Evolutionary conservation across 2,329 filamentous ascomycete genomes (phyloP).

Genomic region (Xylariaceae sp.): DNA sequence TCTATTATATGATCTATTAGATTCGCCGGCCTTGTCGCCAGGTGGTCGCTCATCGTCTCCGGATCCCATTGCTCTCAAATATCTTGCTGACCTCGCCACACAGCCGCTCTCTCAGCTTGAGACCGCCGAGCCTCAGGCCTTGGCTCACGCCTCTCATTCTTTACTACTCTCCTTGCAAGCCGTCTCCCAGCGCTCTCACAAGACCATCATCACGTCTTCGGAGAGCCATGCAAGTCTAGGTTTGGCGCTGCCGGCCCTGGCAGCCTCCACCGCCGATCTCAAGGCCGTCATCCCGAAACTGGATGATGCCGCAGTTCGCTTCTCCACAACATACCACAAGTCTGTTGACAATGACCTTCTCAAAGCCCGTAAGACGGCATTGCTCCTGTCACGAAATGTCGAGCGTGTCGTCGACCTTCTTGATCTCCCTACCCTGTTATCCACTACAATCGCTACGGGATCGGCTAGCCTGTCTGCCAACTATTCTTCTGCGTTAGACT

Average conservation of each 20-base stretch:
- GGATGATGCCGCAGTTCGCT: conserved; percentile 77
- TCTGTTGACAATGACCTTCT: conserved; percentile 72
- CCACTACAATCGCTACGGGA: conserved; percentile 72
- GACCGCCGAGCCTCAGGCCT: conserved; percentile 75
- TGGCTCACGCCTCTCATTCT: conserved; percentile 82
- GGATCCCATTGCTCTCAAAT: conserved; percentile 66
- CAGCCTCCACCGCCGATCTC: conserved; percentile 69
- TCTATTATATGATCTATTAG: conserved; percentile 75
- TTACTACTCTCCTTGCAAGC: conserved; percentile 82
- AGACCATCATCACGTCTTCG: conserved; percentile 80
- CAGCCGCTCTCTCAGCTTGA: conserved; percentile 76
- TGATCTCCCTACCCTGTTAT: conserved; percentile 84
- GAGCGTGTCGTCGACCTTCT: conserved; percentile 90
- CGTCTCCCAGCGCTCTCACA: conserved; percentile 88
- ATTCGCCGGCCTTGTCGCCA: conserved; percentile 63
- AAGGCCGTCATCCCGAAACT: conserved; percentile 76
- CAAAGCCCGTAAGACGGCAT: conserved; percentile 75
- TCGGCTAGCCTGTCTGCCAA: conserved; percentile 66
- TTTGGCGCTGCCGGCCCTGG: conserved; percentile 73
- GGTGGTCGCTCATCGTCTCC: conserved; percentile 47
- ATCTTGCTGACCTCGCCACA: conserved; percentile 78
- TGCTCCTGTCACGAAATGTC: conserved; percentile 83
- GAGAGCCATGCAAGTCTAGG: conserved; percentile 76
- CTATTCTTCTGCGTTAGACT: conserved; percentile 87
- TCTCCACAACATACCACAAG: conserved; percentile 83